phyloP scores from a whole-genome alignment of 208 protist genomes.

The Lotmaria passim region DNA sequence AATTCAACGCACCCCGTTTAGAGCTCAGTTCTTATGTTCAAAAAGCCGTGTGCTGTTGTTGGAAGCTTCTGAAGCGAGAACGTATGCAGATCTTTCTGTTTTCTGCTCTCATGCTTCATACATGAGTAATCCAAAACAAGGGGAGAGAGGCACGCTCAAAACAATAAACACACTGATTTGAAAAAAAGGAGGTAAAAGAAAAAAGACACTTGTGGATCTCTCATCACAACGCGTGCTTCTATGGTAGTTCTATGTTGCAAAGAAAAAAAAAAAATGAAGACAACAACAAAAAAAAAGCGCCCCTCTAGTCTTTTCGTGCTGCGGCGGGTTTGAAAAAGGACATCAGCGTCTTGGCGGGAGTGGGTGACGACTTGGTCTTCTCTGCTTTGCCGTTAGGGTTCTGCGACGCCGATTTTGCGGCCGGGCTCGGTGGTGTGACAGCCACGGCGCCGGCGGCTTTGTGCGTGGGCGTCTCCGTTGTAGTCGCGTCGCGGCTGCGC shows the following conservation, averaged over 20 bases:
- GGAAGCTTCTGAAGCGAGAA: too few species aligned
- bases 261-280: slow-evolving; percentile 5
- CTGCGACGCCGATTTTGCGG: slow-evolving; percentile 8
- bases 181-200: slow-evolving; percentile 5
- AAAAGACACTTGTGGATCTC: background rate
- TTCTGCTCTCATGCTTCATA: too few species aligned
- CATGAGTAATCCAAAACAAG: too few species aligned
- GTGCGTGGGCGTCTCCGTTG: background rate
- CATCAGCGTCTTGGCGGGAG: slow-evolving; percentile 39
- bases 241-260: background rate
- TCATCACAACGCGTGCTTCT: background rate
- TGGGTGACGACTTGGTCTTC: slow-evolving; percentile 13
- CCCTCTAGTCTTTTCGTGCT: background rate
- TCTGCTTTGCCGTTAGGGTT: slow-evolving; percentile 3
- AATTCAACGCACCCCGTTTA: too few species aligned
- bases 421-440: background rate
- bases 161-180: too few species aligned
- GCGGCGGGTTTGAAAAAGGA: slow-evolving; percentile 46
- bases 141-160: too few species aligned
- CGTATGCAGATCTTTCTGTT: too few species aligned
- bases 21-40: too few species aligned
- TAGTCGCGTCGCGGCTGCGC: background rate
- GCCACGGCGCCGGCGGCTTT: slow-evolving; percentile 1
- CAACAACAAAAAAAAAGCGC: background rate
- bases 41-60: too few species aligned